These are phyloP conservation scores for Penicillium roqueforti DNA, from an alignment of 495 filamentous ascomycete genomes.

Conservation along the genomic window DNA sequence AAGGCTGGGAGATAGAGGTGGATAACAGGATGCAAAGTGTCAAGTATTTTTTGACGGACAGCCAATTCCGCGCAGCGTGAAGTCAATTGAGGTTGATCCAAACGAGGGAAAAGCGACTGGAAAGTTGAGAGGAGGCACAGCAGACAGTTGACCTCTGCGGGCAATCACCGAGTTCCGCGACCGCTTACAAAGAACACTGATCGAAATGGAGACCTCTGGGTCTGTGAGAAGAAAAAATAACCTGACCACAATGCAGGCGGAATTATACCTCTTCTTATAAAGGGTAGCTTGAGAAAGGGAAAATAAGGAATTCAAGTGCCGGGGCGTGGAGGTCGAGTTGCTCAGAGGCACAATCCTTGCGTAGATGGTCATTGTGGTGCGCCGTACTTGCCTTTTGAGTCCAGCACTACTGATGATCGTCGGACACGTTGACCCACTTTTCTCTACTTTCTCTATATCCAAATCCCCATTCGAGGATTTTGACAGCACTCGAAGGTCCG, in stretches of 20 bases:
- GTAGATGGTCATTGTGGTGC: not conserved
- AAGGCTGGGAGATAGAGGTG: slow-evolving; percentile 1
- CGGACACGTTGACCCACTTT: too few species aligned
- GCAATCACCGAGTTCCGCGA: slow-evolving; percentile 20
- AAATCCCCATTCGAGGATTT: too few species aligned
- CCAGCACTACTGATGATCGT: too few species aligned
- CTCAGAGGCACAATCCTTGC: slow-evolving; percentile 10
- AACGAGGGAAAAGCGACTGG: not conserved
- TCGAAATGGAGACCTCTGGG: not conserved
- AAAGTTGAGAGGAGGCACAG: slow-evolving; percentile 6
- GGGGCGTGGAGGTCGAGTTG: slow-evolving; percentile 6
- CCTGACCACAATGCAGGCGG: not conserved
- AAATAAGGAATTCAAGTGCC: slow-evolving; percentile 1
- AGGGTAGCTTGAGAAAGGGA: slow-evolving; percentile 5
- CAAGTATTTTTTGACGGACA: not conserved
- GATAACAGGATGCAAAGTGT: not conserved
- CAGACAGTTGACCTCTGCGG: slow-evolving; percentile 21
- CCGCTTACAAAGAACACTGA: slow-evolving; percentile 9
- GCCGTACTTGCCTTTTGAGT: not conserved
- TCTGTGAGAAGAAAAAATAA: not conserved
- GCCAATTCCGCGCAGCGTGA: not conserved
- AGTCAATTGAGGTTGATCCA: not conserved
- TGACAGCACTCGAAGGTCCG: too few species aligned
- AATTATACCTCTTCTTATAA: not conserved
- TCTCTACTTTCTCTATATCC: too few species aligned